A percentile compares a stretch with the other conserved stretches of the same genome.
phyloP scores from a whole-genome alignment of 2,329 filamentous ascomycete genomes.

The Botrytis porri region DNA sequence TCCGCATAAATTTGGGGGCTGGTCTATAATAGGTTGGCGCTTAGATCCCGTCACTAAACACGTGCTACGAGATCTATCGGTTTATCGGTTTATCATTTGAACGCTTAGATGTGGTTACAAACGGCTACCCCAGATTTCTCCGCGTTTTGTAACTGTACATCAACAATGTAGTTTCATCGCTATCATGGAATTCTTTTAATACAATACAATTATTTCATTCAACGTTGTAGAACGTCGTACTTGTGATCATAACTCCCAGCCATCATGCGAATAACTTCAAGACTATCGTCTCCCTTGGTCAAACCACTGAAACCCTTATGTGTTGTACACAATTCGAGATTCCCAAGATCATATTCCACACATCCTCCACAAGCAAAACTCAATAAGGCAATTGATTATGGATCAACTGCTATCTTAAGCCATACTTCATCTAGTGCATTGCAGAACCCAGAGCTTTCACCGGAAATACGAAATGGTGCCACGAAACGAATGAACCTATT shows the following conservation, averaged over 20 bases:
- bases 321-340: neutral
- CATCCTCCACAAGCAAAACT: constrained; percentile 59
- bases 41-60: neutral
- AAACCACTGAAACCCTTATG: neutral
- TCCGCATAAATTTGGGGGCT: constrained; percentile 5
- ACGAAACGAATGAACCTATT: constrained; percentile 92
- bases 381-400: constrained; percentile 86
- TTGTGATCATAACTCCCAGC: neutral
- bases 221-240: constrained; percentile 17
- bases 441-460: constrained; percentile 66
- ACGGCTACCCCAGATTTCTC: constrained; percentile 10
- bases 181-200: neutral
- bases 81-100: neutral
- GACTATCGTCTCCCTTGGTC: neutral
- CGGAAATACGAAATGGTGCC: constrained; percentile 60
- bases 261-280: constrained; percentile 13
- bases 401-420: constrained; percentile 73
- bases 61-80: neutral
- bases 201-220: neutral
- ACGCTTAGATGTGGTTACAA: constrained; percentile 13
- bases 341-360: constrained; percentile 32
- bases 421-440: constrained; percentile 75
- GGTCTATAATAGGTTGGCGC: constrained; percentile 7
- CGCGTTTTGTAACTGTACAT: constrained; percentile 9
- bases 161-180: neutral